These are phyloP conservation scores for Hysterangium stoloniferum DNA, from an alignment of 768 basidiomycete genomes.

Conservation along the genomic window DNA sequence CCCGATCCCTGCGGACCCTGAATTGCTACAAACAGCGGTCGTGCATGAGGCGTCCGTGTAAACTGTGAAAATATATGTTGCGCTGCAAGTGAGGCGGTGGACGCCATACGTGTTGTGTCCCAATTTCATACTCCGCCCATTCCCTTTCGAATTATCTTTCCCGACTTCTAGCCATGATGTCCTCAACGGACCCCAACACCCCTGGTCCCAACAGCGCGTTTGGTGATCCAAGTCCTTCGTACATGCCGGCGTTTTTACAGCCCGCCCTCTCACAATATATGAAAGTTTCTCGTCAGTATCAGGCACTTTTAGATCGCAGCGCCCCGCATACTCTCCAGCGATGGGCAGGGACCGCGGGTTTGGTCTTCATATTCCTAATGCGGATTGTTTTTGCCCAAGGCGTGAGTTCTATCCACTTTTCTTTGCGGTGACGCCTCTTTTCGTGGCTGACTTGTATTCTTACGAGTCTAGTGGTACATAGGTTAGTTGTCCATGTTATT, in stretches of 20 bases:
- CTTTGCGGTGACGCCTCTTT: slow-evolving; percentile 8
- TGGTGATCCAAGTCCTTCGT: slow-evolving; percentile 2
- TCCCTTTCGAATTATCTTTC: background rate
- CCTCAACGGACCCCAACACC: slow-evolving; percentile 10
- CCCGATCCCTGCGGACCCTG: slow-evolving; percentile 96
- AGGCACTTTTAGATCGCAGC: slow-evolving; percentile 83
- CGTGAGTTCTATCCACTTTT: slow-evolving; percentile 41
- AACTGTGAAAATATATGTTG: slow-evolving; percentile 33
- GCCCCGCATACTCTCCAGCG: slow-evolving; percentile 87
- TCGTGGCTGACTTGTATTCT: slow-evolving; percentile 12
- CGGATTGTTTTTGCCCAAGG: slow-evolving; percentile 86
- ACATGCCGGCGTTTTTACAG: slow-evolving; percentile 12
- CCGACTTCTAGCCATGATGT: slow-evolving; percentile 8
- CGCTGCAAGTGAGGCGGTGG: slow-evolving; percentile 11
- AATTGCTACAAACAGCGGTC: slow-evolving; percentile 75
- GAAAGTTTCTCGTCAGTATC: slow-evolving; percentile 53
- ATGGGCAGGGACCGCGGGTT: slow-evolving; percentile 71
- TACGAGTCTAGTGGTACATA: slow-evolving; percentile 85
- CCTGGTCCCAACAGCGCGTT: background rate
- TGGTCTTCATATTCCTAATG: slow-evolving; percentile 71
- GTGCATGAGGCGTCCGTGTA: slow-evolving; percentile 2
- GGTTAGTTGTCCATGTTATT: slow-evolving; percentile 41
- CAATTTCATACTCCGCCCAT: slow-evolving; percentile 2
- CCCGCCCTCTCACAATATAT: slow-evolving; percentile 14
- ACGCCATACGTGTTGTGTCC: background rate